These are phyloP conservation scores for Epichloe aotearoae DNA, from an alignment of 2,329 filamentous ascomycete species.

Conservation along the genomic window DNA sequence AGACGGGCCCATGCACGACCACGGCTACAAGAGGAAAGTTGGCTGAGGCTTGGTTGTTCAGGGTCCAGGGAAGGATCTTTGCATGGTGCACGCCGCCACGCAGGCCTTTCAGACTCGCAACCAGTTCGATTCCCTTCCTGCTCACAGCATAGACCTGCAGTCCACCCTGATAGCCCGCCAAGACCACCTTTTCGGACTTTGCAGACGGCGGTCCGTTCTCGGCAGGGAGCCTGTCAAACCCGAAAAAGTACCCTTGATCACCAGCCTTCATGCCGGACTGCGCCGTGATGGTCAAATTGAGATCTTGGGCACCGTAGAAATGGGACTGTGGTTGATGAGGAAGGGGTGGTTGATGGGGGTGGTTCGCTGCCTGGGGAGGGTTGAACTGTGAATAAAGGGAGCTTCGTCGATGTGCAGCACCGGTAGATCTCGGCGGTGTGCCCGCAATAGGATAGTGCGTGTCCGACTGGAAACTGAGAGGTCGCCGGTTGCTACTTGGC, in stretches of 20 bases:
- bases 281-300: constrained; percentile 53
- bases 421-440: constrained; percentile 23
- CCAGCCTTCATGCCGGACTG: constrained; percentile 46
- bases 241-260: constrained; percentile 63
- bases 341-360: constrained; percentile 43
- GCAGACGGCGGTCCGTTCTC: constrained; percentile 17
- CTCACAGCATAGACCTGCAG: constrained; percentile 63
- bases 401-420: constrained; percentile 27
- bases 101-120: constrained; percentile 62
- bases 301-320: constrained; percentile 62
- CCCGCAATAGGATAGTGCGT: constrained; percentile 29
- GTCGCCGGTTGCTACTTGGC: constrained; percentile 25
- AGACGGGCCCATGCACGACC: constrained; percentile 63
- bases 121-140: constrained; percentile 55
- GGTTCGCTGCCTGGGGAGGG: constrained; percentile 29
- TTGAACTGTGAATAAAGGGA: constrained; percentile 37
- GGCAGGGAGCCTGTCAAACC: constrained; percentile 60
- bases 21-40: constrained; percentile 65
- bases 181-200: constrained; percentile 48
- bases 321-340: constrained; percentile 66
- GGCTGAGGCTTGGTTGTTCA: constrained; percentile 36
- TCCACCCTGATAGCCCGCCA: constrained; percentile 70
- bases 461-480: constrained; percentile 43
- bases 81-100: constrained; percentile 69
- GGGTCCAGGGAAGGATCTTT: constrained; percentile 64